Evolutionary conservation across 345 rosid species (phyloP), one percentile per base, ranked within the genome.

Genomic region (Tarenaya hassleriana): DNA sequence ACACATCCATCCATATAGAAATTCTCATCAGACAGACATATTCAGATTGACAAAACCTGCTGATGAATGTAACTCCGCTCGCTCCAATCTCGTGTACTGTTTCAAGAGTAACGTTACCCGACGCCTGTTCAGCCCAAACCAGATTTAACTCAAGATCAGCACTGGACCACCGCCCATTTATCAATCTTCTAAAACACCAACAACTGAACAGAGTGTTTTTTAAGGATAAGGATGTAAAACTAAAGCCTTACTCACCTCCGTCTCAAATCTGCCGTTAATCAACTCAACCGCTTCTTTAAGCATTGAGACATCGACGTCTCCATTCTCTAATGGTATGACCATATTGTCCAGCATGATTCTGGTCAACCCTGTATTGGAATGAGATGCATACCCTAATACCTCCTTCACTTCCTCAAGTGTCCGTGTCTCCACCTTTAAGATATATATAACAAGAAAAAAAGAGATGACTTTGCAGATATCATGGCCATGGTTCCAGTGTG

Each of bases 311-410:
- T 88, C 91, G 40, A 86, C 66, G 56, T 88, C 94, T 39, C 97
- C 95, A 69, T 75, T 74, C 61, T 86, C 70, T 24, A 88, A 68
- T 1, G 99, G 95, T 18, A 86, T 68, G 55, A 85, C 95, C 99
- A 88, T 94, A 68, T 92, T 88, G 63, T 92, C 97, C 73, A 88
- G 70, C 97, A 83, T 92, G 72, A 88, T 85, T 55, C 97, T 71
- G 50, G 91, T 79, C 70, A 92, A 54, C 5, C 86, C 69, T 21
- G 79, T 77, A 73, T 68, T 60, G 18, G 71, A 62, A 50, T 77
- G 77, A 37, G 77, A 73, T 44, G 80, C 81, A 70, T 83, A 81
- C 11, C 41, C 61, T 42, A 88, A 52, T 33, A 86, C 85, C 63
- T 92, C 83, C 34, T 69, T 78, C 60, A 92, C 79, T 73, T 92